Base-by-base conservation (phyloP, 495 filamentous ascomycete species). In the Aspergillus heteromorphus region DNA sequence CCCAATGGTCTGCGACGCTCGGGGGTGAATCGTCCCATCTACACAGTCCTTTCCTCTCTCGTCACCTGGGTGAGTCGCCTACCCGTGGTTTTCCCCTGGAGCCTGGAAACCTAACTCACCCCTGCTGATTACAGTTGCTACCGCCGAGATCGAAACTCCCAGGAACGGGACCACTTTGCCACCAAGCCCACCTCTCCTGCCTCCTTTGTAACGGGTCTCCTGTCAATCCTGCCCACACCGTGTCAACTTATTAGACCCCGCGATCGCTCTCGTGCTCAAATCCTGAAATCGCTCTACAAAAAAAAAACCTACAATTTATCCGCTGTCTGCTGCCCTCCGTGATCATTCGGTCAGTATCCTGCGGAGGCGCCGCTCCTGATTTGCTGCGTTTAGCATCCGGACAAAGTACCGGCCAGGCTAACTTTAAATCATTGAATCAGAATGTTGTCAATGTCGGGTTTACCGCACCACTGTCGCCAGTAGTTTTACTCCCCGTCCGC, bases 131-230 rank as follows among this genome's bases (percentile, higher is more conserved):
- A 53, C 47, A 51, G 45, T 29, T 45, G 40, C 50, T 31, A 55
- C 49, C 43, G 41, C 42, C 53, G 31, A 50, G 49, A 40, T 57
- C 45, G 20, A 48, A 40, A 45, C 51, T 50, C 61, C 54, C 61
- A 63, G 61, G 61, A 57, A 63, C 58, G 54, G 57, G 57, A 63
- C 57, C 57, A 58, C 45, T 34, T 60, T 49, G 57, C 57, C 61
- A 63, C 61, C 43, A 27, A 54, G 40, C 43, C 51, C 54, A 54
- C 51, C 48, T 43, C 29, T 4, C 41, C 25, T 19, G 7, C 40
- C 40, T 51, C 29, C 43, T 47, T 47, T 47, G 43, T 47, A 29
- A 16, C 27, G 27, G 20, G 23, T 25, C 20, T 27, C 43, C 43
- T 21, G 19, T 4, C 19, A 45, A n/a, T 21, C 20, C 19, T 5